Percentiles rank a stretch among this genome's conserved stretches.
Conservation (phyloP, 352 stramenopile genomes). For the Phytophthora vignae region DNA sequence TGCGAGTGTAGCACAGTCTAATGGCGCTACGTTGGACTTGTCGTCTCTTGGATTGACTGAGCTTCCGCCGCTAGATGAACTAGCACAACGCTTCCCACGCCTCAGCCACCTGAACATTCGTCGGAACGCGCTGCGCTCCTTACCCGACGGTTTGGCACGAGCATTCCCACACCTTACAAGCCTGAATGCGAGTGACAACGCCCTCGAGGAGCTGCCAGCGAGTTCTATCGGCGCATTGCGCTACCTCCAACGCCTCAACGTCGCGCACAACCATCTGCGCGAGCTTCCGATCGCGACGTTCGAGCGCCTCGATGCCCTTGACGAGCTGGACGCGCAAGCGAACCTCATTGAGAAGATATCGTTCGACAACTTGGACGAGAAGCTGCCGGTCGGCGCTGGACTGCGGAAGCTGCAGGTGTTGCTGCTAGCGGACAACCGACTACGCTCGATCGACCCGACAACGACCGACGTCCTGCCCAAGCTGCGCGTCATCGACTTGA, state of each 20-base stretch:
- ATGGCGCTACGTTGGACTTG: slow-evolving; percentile 56
- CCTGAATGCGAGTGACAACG: slow-evolving; percentile 55
- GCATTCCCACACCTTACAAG: slow-evolving; percentile 48
- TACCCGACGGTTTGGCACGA: slow-evolving; percentile 45
- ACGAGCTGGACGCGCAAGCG: slow-evolving; percentile 51
- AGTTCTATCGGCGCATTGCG: slow-evolving; percentile 40
- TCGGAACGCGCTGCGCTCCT: slow-evolving; percentile 42
- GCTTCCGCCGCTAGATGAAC: slow-evolving; percentile 41
- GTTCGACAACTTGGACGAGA: slow-evolving; percentile 35
- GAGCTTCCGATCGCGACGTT: slow-evolving; percentile 42
- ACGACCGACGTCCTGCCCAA: slow-evolving; percentile 36
- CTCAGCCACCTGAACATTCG: slow-evolving; percentile 60
- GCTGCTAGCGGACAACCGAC: slow-evolving; percentile 50
- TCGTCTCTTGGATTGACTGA: slow-evolving; percentile 48
- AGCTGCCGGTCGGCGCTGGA: slow-evolving; percentile 36
- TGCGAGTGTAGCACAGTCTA: slow-evolving; percentile 24
- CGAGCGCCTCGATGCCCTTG: slow-evolving; percentile 40
- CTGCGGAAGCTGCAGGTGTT: slow-evolving; percentile 52
- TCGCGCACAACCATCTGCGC: slow-evolving; percentile 50
- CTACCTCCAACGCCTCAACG: slow-evolving; percentile 53
- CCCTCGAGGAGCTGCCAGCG: slow-evolving; percentile 41
- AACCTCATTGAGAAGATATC: slow-evolving; percentile 53
- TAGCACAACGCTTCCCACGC: slow-evolving; percentile 42
- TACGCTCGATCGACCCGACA: slow-evolving; percentile 37
- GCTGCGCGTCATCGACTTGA: slow-evolving; percentile 56